Base-by-base conservation (phyloP, 257 asterid species). In the Solanum etuberosum region DNA sequence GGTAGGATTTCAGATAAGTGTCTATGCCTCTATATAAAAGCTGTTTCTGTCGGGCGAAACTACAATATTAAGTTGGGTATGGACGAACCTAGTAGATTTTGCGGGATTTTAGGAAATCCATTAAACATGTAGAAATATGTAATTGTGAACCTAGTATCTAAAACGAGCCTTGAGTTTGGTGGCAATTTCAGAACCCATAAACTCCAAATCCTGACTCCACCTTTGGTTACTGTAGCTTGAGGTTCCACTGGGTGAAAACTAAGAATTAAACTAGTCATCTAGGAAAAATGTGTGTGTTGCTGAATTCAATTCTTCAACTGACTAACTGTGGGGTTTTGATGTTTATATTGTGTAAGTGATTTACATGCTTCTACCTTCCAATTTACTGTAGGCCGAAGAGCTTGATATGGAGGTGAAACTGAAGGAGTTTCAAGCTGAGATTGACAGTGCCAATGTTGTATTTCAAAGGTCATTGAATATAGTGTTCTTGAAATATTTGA, bases 361-460 rank as follows among this genome's bases (percentile, higher is more conserved):
- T 86, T 29, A 83, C 76, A 46, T 89, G 83, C 85, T 54, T 77
- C 82, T 82, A 88, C 78, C 71, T 63, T 88, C 77, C 89, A 87
- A 86, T 89, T 91, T 89, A 54, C 87, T 90, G 72, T 88, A 96
- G 99, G 98, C 95, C 73, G 99, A 95, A 91, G 97, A 94, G 85
- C 91, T 63, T 87, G 97, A 93, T 91, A 90, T 94, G 93, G 94
- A 92, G 91, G 93, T 90, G 90, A 95, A 83, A 87, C 82, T 93
- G 31, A 91, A 86, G 90, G 92, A 89, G 87, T 94, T 97, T 88
- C 96, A 95, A 91, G 89, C 63, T 85, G 93, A 92, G 87, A 88
- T 95, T 74, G 92, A 91, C 27, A 90, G 92, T 85, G 96, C 91
- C 72, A 87, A 89, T 61, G 87, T 23, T 85, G 78, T 85, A 81